Evolutionary conservation across 2,329 filamentous ascomycete genomes (phyloP), one percentile per base, ranked within the genome.

Genomic region (Ascosphaera apis): DNA sequence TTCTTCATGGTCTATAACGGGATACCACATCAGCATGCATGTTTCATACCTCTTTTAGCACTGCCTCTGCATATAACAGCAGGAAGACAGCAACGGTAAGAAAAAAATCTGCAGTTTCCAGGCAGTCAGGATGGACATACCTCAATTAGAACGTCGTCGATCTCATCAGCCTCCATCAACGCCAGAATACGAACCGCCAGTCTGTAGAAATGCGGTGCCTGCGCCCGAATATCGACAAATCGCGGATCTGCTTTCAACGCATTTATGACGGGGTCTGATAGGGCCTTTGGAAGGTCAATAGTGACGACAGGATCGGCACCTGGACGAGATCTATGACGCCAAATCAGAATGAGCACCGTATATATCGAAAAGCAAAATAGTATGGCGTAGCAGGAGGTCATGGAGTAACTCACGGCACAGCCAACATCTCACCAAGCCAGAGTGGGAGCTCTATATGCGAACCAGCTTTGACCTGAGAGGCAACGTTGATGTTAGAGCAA

Each of bases 371-470:
- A n/a, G n/a, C n/a, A n/a, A n/a, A n/a, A n/a, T n/a, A n/a, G n/a
- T n/a, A n/a, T n/a, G n/a, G n/a, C n/a, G n/a, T 25, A 6, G 21
- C 21, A 11, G 5, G 5, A 17, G 7, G 31, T 15, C 37, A 41
- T 28, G 42, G 43, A 16, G 15, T 73, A 11, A 25, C 21, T 25
- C 21, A 25, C 21, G 21, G 21, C 32, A 91, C 68, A 19, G 81
- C 80, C 36, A 98, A 77, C 69, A 93, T 86, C 55, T 92, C 81
- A 45, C 78, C 83, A 9, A 98, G 72, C 88, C 88, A 98, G 44
- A 95, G 66, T 2, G 88, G 88, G 1, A 95, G 72, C 41, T 77
- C 69, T 33, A 95, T 65, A 31, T 75, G 72, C 1, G 82, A 86
- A 40, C 80, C 79, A 37, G 74, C 58, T 53, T 86, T 88, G 47